Conservation (phyloP, 1,139 yeast species). For the Scheffersomyces illinoinensis region DNA sequence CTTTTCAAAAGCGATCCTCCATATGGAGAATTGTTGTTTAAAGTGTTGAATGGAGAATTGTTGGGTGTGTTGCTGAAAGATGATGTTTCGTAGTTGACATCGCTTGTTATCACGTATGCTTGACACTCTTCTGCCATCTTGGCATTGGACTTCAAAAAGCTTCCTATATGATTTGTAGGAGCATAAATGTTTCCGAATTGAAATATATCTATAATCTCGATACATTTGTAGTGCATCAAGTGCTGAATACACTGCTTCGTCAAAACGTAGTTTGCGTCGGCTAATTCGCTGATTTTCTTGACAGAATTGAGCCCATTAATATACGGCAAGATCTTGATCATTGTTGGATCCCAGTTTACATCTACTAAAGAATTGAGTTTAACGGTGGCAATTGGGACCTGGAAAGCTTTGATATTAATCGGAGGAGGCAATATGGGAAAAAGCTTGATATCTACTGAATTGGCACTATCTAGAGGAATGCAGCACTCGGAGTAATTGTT, state of each 20-base stretch:
- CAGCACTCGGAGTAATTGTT: slow-evolving; percentile 95
- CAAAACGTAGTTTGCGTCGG: slow-evolving; percentile 76
- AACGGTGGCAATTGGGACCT: slow-evolving; percentile 89
- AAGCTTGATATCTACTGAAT: slow-evolving; percentile 86
- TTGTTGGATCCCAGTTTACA: slow-evolving; percentile 96
- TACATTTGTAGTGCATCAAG: slow-evolving; percentile 84
- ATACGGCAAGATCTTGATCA: slow-evolving; percentile 81
- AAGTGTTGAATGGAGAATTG: background rate
- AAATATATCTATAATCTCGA: slow-evolving; percentile 80
- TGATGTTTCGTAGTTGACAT: background rate
- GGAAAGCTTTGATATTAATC: slow-evolving; percentile 66
- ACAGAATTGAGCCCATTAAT: slow-evolving; percentile 89
- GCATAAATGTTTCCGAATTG: slow-evolving; percentile 90
- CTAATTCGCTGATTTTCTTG: slow-evolving; percentile 70
- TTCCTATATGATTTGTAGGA: slow-evolving; percentile 75
- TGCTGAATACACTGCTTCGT: slow-evolving; percentile 91
- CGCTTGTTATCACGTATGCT: slow-evolving; percentile 58
- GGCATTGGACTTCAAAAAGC: slow-evolving; percentile 60
- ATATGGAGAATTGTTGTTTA: background rate
- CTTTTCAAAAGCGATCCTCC: background rate
- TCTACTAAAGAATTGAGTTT: slow-evolving; percentile 71
- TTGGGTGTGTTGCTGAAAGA: background rate
- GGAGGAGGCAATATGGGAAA: slow-evolving; percentile 90
- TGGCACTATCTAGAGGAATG: slow-evolving; percentile 88
- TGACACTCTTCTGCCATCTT: slow-evolving; percentile 81